Conservation (phyloP, 495 filamentous ascomycete species). For the Aspergillus carlsbadensis region DNA sequence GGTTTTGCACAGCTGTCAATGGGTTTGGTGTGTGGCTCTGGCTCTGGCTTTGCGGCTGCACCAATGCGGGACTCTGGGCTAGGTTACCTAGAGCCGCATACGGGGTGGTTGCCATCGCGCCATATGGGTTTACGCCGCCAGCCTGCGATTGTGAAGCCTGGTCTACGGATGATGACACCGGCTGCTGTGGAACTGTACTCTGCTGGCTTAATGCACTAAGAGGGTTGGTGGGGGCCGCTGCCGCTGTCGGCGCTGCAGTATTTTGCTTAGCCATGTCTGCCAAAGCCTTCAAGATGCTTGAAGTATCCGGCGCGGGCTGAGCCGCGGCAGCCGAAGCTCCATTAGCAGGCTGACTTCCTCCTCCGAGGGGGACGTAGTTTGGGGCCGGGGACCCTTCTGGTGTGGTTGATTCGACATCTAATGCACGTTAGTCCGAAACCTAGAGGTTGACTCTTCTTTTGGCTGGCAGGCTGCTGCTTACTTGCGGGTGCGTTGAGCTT, state of each 20-base stretch:
- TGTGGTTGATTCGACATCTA: conserved; percentile 71
- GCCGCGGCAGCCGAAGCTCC: conserved; percentile 33
- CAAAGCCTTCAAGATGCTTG: conserved; percentile 75
- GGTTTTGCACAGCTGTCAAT: conserved; percentile 40
- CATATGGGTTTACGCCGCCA: conserved; percentile 60
- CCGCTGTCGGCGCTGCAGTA: conserved; percentile 55
- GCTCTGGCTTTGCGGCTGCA: conserved; percentile 48
- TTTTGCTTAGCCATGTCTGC: conserved; percentile 86
- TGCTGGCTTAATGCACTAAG: conserved; percentile 57
- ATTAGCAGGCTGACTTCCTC: conserved; percentile 40
- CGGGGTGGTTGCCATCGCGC: conserved; percentile 45
- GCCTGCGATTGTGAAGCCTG: conserved; percentile 41
- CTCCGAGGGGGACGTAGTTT: conserved; percentile 42
- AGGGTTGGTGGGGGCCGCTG: conserved; percentile 49
- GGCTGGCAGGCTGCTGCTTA: conserved; percentile 50
- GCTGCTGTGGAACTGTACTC: conserved; percentile 37
- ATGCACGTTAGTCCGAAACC: no score
- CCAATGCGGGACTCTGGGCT: conserved; percentile 40
- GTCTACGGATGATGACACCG: conserved; percentile 49
- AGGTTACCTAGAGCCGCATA: conserved; percentile 44
- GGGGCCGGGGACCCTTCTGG: conserved; percentile 76
- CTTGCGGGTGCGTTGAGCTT: conserved; percentile 66
- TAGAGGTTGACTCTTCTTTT: no score
- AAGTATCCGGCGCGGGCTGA: conserved; percentile 55
- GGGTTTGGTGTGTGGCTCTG: conserved; percentile 44